Percentiles rank a stretch among this genome's conserved stretches.
Evolutionary conservation across 768 basidiomycete genomes (phyloP).

Genomic region (Tremella fuciformis): DNA sequence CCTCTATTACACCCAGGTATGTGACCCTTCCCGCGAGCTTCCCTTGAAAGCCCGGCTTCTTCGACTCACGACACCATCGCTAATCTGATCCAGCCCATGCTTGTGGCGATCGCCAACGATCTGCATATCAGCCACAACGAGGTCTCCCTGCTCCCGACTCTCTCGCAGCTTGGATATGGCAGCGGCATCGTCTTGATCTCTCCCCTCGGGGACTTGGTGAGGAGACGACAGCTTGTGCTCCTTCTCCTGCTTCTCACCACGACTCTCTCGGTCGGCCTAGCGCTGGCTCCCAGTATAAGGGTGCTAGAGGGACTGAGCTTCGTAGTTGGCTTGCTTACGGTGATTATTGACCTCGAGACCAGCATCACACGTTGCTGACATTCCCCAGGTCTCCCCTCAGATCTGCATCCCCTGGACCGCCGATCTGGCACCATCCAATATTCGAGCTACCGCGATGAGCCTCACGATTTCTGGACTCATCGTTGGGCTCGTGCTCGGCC

Average conservation of each 20-base stretch:
- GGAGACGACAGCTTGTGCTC: constrained; percentile 69
- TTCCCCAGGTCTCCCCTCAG: constrained; percentile 48
- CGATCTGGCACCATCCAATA: constrained; percentile 73
- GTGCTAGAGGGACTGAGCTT: constrained; percentile 69
- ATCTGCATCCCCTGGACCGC: constrained; percentile 73
- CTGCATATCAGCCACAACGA: constrained; percentile 41
- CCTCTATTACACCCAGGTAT: constrained; percentile 64
- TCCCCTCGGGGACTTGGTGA: constrained; percentile 78
- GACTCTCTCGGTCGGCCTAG: constrained; percentile 67
- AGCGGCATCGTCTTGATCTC: constrained; percentile 70
- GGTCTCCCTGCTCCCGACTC: constrained; percentile 50
- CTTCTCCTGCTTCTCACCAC: constrained; percentile 60
- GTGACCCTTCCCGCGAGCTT: constrained; percentile 59
- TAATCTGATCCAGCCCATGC: too few species aligned
- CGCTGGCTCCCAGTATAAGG: constrained; percentile 60
- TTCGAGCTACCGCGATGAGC: constrained; percentile 70
- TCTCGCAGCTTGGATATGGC: constrained; percentile 60
- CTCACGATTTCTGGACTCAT: constrained; percentile 55
- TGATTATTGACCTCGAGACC: constrained; percentile 42
- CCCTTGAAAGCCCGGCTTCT: background rate
- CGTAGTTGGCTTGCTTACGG: constrained; percentile 67
- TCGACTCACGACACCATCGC: constrained; percentile 21
- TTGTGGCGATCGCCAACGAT: constrained; percentile 23
- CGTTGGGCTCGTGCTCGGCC: constrained; percentile 42
- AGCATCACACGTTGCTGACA: constrained; percentile 48